phyloP scores from a whole-genome alignment of 352 stramenopile species.

The Blastocystis sp. region DNA sequence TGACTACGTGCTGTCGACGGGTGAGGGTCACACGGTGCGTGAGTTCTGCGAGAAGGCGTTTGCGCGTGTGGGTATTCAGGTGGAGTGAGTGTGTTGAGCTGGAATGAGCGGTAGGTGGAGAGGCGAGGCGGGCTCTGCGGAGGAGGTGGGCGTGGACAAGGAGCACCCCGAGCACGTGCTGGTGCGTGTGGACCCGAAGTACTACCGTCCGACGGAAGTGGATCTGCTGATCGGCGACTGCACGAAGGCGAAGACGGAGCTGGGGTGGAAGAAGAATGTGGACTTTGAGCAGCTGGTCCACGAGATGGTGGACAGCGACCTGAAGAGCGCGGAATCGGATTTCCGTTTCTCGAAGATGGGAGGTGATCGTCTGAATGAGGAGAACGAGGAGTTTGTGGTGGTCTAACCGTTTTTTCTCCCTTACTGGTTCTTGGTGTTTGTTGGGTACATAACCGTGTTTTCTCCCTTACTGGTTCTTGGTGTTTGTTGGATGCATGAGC shows the following conservation, averaged over 20 bases:
- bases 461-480: too few relatives aligned
- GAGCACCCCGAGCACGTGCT: slow-evolving; percentile 78
- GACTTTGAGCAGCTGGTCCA: slow-evolving; percentile 87
- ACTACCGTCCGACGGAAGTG: slow-evolving; percentile 96
- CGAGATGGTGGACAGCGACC: slow-evolving; percentile 86
- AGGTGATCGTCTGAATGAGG: slow-evolving; percentile 11
- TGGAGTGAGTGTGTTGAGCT: slow-evolving; percentile 86
- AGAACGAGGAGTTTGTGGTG: slow-evolving; percentile 42
- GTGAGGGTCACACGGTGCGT: slow-evolving; percentile 93
- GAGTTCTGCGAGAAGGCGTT: slow-evolving; percentile 96
- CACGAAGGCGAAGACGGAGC: slow-evolving; percentile 83
- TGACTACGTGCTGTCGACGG: slow-evolving; percentile 88
- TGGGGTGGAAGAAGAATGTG: slow-evolving; percentile 87
- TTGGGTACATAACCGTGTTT: too few relatives aligned
- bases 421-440: too few relatives aligned
- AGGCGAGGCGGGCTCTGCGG: slow-evolving; percentile 77
- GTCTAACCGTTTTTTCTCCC: not conserved
- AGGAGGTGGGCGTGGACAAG: slow-evolving; percentile 87
- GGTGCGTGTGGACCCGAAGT: slow-evolving; percentile 89
- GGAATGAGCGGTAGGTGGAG: slow-evolving; percentile 39
- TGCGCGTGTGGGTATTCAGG: slow-evolving; percentile 79
- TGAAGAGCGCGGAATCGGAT: slow-evolving; percentile 7
- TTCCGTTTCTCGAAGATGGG: slow-evolving; percentile 20
- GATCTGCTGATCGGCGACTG: slow-evolving; percentile 91
- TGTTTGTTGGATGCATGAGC: too few relatives aligned